Evolutionary conservation across 2,329 filamentous ascomycete species (phyloP), one percentile per base, ranked within the genome.

Genomic region (Proliferodiscus dingleyae): DNA sequence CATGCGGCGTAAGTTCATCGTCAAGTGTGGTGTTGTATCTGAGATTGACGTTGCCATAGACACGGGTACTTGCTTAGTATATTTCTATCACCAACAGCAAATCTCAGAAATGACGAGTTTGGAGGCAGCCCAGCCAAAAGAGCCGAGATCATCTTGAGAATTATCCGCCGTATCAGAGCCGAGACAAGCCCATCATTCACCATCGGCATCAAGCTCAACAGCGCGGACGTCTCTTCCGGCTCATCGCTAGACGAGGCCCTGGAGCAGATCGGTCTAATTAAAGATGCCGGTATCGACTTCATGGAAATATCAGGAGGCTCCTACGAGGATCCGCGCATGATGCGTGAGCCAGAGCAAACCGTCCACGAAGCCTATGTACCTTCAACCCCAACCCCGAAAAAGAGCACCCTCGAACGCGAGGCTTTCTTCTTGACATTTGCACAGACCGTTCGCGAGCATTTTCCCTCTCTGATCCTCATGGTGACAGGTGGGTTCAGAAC

Each of bases 51-150:
- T 21, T 3, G 13, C 24, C 4, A 21, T 26, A 59, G 56, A 8
- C 87, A 91, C 58, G 86, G 87, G 1, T 91, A 89, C 61, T 73
- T 91, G 1, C 68, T 91, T 9, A 1, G 78, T 81, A 52, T 69
- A 7, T 91, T 91, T 70, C 54, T 89, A 6, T 82, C 80, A 0
- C 83, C 85, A 0, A 72, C 74, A 0, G 71, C 73, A 13, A 93
- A 91, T 66, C 68, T 75, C 45, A 76, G 87, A 18, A 85, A 71
- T 0, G 83, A 87, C 56, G 59, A 72, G 46, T 87, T 85, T 56
- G 83, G 83, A n/a, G 82, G 83, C 3, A 77, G 70, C 41, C 81
- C 83, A 50, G 80, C 83, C 65, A 89, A 89, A 66, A 78, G 87
- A 38, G 77, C 72, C 0, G 77, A 85, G 0, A 65, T 93, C 15